Conservation (phyloP, 2,329 filamentous ascomycete species). For the Penicillium sp. region DNA sequence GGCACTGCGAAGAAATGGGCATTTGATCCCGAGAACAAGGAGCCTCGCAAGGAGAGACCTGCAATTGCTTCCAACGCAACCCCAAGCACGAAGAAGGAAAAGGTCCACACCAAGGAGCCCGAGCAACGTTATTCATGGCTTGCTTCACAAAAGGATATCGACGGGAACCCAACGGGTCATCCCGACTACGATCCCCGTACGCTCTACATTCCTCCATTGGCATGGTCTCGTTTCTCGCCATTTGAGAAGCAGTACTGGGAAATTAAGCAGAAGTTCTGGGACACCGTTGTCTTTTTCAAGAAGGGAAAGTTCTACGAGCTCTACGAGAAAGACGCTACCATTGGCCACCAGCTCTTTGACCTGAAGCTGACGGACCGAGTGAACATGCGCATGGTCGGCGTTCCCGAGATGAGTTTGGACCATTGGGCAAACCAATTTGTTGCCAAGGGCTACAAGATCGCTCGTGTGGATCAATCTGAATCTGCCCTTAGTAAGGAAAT, state of each 20-base stretch:
- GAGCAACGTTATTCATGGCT: constrained; percentile 90
- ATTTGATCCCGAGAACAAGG: constrained; percentile 63
- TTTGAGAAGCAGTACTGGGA: constrained; percentile 99
- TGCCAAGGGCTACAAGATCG: constrained; percentile 96
- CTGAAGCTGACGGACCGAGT: constrained; percentile 96
- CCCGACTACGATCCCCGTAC: constrained; percentile 90
- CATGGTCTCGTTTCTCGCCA: constrained; percentile 81
- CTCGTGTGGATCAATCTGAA: constrained; percentile 94
- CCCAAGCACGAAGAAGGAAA: constrained; percentile 53
- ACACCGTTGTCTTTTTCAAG: constrained; percentile 98
- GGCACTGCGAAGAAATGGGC: constrained; percentile 85
- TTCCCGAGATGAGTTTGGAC: constrained; percentile 92
- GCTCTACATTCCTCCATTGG: constrained; percentile 81
- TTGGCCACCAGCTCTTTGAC: constrained; percentile 95
- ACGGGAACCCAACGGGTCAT: constrained; percentile 74
- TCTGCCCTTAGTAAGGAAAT: constrained; percentile 96
- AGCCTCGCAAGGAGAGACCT: constrained; percentile 53
- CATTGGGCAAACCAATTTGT: constrained; percentile 99
- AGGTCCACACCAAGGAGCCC: constrained; percentile 79
- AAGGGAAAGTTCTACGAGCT: constrained; percentile 99
- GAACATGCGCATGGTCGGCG: constrained; percentile 99
- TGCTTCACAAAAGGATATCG: constrained; percentile 80
- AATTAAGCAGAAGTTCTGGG: constrained; percentile 97
- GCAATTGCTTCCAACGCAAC: constrained; percentile 38
- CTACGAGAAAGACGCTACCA: constrained; percentile 95